Conservation (phyloP, 192 early-diverging fungal species). For the Chytriomyces sp. region DNA sequence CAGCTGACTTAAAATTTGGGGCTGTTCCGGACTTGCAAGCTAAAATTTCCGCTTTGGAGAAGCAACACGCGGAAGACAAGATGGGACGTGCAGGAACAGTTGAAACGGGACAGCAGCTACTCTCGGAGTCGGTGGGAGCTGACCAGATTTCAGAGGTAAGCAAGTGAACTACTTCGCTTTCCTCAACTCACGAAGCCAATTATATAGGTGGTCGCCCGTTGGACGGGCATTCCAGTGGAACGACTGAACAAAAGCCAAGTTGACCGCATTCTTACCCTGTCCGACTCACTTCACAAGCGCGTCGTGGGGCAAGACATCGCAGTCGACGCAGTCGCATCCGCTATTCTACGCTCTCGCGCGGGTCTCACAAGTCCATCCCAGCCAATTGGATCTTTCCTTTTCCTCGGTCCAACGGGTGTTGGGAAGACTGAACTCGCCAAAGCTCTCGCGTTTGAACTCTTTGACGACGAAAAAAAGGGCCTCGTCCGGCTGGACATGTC, state of each 20-base stretch:
- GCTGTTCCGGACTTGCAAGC: conserved; percentile 89
- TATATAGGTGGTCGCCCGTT: conserved; percentile 90
- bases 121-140: conserved; percentile 84
- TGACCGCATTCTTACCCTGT: conserved; percentile 80
- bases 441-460: conserved; percentile 73
- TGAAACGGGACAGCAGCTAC: conserved; percentile 43
- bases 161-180: too few species aligned
- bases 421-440: conserved; percentile 80
- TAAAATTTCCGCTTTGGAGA: conserved; percentile 72
- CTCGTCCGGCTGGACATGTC: conserved; percentile 98
- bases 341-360: conserved; percentile 86
- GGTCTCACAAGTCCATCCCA: conserved; percentile 75
- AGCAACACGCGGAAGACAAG: conserved; percentile 66
- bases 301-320: conserved; percentile 94
- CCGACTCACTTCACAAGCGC: conserved; percentile 73
- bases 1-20: conserved; percentile 92
- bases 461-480: conserved; percentile 96
- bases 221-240: conserved; percentile 97
- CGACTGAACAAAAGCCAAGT: conserved; percentile 82
- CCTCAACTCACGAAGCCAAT: too few species aligned
- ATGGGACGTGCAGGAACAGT: conserved; percentile 55
- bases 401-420: conserved; percentile 95
- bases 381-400: conserved; percentile 90
- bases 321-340: conserved; percentile 87
- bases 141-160: conserved; percentile 94